Base-by-base conservation (phyloP, 2,329 filamentous ascomycete species). In the Leptographium lundbergii region DNA sequence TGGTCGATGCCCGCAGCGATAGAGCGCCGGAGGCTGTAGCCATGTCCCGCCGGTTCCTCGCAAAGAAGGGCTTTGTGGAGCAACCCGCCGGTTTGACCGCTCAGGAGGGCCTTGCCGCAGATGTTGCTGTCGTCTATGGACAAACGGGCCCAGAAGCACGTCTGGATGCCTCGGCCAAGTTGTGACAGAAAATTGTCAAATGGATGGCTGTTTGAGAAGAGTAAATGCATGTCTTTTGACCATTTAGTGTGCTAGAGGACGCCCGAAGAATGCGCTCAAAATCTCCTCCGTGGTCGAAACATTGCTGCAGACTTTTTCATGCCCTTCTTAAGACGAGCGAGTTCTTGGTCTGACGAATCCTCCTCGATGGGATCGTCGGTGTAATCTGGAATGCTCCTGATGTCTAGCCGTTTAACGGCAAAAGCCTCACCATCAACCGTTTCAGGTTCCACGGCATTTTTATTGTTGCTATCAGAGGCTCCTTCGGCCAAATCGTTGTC, bases 41-140 rank as follows among this genome's bases (percentile, higher is more conserved):
- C 22, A 73, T 79, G 58, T 70, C 74, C 53, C 58, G 60, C 17
- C 67, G 76, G 3, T 79, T 74, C 58, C 59, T 77, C 29, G 60
- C 47, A 6, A 69, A 67, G 48, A 69, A 64, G 56, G 61, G 66
- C 3, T 66, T 71, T 45, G 13, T 57, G 56, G 61, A 61, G 27
- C 70, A 66, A 57, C 62, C 63, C 11, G 52, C 63, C 48, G 10
- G 45, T 25, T 6, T 65, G 61, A 56, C 61, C 24, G 63, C 62
- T 6, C 50, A 60, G 39, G 64, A 72, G 2, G 66, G 68, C 17
- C 63, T 75, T 62, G 61, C 59, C 0, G 66, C 61, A 56, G 72
- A 75, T 48, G 60, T 65, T 10, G 66, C 61, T 1, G 68, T 75
- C 56, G 72, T 75, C 1, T 75, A 74, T 39, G 73, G 73, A 10